phyloP scores from a whole-genome alignment of 257 asterid species.

The Schizonepeta tenuifolia region DNA sequence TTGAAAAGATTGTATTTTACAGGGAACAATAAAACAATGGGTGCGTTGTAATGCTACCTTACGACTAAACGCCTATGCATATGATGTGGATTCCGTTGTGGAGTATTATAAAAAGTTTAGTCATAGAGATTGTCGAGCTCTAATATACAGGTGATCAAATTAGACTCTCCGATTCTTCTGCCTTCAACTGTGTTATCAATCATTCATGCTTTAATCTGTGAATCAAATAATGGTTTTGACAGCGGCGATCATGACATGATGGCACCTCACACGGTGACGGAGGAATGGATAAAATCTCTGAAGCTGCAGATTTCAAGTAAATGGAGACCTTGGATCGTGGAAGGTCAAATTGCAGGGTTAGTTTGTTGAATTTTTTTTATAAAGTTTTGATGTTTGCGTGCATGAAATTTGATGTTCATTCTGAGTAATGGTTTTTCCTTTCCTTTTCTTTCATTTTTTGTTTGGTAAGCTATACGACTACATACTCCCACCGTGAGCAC shows the following conservation, averaged over 20 bases:
- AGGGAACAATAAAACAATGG: background rate
- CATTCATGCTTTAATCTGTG: background rate
- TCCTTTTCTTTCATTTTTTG: no score
- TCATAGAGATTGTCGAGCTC: background rate
- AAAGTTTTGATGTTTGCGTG: no score
- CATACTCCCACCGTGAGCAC: no score
- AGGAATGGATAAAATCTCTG: background rate
- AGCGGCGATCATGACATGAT: background rate
- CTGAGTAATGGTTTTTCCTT: background rate
- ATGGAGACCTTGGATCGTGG: constrained; percentile 30
- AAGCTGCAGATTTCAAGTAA: background rate
- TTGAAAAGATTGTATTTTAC: background rate
- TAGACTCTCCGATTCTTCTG: background rate
- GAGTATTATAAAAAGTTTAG: background rate
- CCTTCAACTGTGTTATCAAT: background rate
- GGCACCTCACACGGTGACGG: background rate
- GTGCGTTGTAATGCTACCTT: background rate
- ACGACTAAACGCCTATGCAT: background rate
- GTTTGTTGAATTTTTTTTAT: background rate
- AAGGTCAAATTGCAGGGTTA: constrained; percentile 28
- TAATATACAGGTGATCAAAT: background rate
- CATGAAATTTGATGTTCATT: background rate
- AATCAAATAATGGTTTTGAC: background rate
- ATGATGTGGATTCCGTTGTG: background rate
- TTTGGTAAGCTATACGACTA: no score